Conservation (phyloP, 495 filamentous ascomycete genomes). For the Talaromyces stipitatus region DNA sequence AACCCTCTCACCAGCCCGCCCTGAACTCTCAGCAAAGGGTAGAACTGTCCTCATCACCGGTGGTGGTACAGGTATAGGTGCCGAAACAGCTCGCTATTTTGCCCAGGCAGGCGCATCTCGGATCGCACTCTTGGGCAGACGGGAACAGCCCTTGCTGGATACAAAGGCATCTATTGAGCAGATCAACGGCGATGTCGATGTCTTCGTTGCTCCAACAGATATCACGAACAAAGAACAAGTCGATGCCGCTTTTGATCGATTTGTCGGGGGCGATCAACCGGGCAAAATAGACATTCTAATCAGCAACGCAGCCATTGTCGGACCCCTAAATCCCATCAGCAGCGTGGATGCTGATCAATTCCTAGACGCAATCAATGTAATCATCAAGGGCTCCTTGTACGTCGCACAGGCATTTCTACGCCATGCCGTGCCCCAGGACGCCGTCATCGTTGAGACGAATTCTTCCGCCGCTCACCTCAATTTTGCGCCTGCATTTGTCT, state of each 20-base stretch:
- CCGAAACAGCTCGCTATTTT: conserved; percentile 30
- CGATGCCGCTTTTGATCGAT: conserved; percentile 20
- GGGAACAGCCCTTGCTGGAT: conserved; percentile 21
- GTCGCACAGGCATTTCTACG: conserved; percentile 35
- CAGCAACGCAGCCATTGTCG: conserved; percentile 21
- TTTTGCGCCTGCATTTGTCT: conserved; percentile 17
- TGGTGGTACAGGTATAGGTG: conserved; percentile 35
- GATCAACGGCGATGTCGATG: conserved; percentile 13
- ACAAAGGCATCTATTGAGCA: conserved; percentile 20
- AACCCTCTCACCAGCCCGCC: conserved; percentile 30
- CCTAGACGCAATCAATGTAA: conserved; percentile 24
- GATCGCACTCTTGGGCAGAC: conserved; percentile 29
- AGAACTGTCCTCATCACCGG: conserved; percentile 43
- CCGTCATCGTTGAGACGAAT: conserved; percentile 27
- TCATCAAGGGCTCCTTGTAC: conserved; percentile 27
- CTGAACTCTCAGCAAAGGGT: conserved; percentile 33
- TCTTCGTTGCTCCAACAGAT: conserved; percentile 26
- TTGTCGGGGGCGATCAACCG: conserved; percentile 9
- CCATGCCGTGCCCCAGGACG: conserved; percentile 20
- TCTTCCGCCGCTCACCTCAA: conserved; percentile 32
- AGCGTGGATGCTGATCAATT: conserved; percentile 23
- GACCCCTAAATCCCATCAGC: conserved; percentile 17
- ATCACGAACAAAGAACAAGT: conserved; percentile 33
- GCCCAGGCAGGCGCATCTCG: conserved; percentile 33
- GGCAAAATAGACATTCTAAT: conserved; percentile 22